These are phyloP conservation scores for Beverwykella pulmonaria DNA, from an alignment of 495 filamentous ascomycete species.

Conservation along the genomic window DNA sequence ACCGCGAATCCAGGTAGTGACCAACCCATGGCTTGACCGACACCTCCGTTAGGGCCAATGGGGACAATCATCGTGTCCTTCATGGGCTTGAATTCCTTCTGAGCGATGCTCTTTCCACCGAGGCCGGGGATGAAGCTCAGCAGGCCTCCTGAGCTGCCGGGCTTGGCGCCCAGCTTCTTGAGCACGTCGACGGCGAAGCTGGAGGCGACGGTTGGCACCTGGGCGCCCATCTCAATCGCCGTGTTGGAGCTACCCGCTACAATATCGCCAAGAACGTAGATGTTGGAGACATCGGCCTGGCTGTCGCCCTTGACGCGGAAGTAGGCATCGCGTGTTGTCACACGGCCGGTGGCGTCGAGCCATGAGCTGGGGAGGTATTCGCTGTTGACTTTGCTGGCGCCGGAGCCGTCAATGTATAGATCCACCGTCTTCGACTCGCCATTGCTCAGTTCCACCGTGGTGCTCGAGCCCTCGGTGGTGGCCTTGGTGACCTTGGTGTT, in stretches of 20 bases:
- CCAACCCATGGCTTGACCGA: conserved; percentile 59
- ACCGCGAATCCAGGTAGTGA: not conserved
- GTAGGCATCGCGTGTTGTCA: conserved; percentile 48
- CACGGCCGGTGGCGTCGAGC: conserved; percentile 44
- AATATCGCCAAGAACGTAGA: conserved; percentile 56
- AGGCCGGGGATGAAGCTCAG: conserved; percentile 8
- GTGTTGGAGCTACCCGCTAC: conserved; percentile 37
- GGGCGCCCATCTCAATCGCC: conserved; percentile 26
- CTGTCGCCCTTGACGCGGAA: conserved; percentile 48
- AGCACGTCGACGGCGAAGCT: conserved; percentile 42
- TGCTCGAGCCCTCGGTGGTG: conserved; percentile 30
- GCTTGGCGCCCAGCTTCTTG: conserved; percentile 2
- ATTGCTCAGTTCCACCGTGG: conserved; percentile 41
- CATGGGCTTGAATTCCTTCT: conserved; percentile 39
- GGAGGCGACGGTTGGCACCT: not conserved
- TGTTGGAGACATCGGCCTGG: conserved; percentile 46
- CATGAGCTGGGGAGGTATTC: conserved; percentile 46
- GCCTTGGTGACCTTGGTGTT: conserved; percentile 33
- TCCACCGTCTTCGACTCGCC: conserved; percentile 49
- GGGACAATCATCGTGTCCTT: conserved; percentile 53
- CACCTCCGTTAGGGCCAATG: conserved; percentile 55
- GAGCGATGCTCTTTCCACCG: conserved; percentile 11
- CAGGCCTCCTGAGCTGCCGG: conserved; percentile 10
- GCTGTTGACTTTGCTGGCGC: conserved; percentile 50
- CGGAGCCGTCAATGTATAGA: conserved; percentile 54